Percentiles rank a stretch among this genome's conserved stretches.
phyloP scores from a whole-genome alignment of 2,329 filamentous ascomycete species.

The Sphaerostilbella broomeana region DNA sequence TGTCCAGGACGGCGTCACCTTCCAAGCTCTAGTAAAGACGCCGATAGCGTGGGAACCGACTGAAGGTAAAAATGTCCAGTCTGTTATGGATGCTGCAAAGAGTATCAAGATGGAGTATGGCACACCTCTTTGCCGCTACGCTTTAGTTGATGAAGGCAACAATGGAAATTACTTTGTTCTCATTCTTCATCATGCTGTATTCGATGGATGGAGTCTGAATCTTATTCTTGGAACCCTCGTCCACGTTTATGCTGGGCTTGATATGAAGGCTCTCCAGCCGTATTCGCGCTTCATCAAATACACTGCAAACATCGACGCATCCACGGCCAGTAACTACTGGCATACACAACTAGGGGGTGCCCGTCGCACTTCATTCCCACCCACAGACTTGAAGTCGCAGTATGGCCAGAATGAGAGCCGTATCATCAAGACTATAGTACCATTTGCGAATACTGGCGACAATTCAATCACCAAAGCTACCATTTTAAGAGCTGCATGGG shows the following conservation, averaged over 20 bases:
- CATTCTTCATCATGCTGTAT: constrained; percentile 17
- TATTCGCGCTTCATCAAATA: constrained; percentile 14
- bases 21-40: constrained; percentile 13
- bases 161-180: constrained; percentile 10
- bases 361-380: constrained; percentile 6
- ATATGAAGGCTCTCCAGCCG: background rate
- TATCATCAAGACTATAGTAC: constrained; percentile 1
- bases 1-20: constrained; percentile 1
- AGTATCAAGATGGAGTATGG: constrained; percentile 5
- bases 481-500: constrained; percentile 19
- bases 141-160: constrained; percentile 2
- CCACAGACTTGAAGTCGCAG: background rate
- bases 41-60: constrained; percentile 9
- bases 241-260: background rate
- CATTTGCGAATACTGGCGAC: background rate
- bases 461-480: constrained; percentile 12
- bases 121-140: constrained; percentile 3
- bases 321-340: constrained; percentile 3
- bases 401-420: constrained; percentile 3
- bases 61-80: background rate
- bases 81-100: constrained; percentile 2
- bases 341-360: background rate
- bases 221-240: constrained; percentile 2
- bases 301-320: constrained; percentile 2
- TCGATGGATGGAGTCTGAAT: constrained; percentile 15